A percentile compares a stretch with the other conserved stretches of the same genome.
phyloP scores from a whole-genome alignment of 768 basidiomycete species.

The Naematelia aurantialba region DNA sequence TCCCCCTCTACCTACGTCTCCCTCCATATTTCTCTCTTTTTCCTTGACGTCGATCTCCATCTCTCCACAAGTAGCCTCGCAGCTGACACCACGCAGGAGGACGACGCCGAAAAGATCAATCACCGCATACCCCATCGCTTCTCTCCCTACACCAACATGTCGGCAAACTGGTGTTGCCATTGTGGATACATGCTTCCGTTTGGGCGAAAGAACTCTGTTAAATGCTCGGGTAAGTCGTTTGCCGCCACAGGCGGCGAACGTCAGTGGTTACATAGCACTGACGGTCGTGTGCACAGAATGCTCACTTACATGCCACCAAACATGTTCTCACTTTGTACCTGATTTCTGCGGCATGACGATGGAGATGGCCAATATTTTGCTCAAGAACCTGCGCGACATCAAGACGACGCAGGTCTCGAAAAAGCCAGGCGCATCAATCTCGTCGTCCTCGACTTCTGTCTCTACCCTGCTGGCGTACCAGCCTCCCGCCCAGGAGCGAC shows the following conservation, averaged over 20 bases:
- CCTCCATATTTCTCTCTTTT: too few species aligned
- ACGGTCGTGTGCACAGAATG: slow-evolving; percentile 66
- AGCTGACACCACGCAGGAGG: too few species aligned
- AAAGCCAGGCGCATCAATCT: slow-evolving; percentile 36
- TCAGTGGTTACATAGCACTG: not conserved
- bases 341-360: slow-evolving; percentile 99
- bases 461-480: slow-evolving; percentile 30
- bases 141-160: slow-evolving; percentile 91
- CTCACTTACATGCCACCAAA: slow-evolving; percentile 91
- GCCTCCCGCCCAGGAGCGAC: slow-evolving; percentile 12
- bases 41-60: too few species aligned
- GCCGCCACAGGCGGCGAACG: too few species aligned
- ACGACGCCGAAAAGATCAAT: slow-evolving; percentile 97
- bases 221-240: slow-evolving; percentile 61
- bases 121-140: slow-evolving; percentile 99
- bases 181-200: slow-evolving; percentile 97
- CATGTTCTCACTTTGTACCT: slow-evolving; percentile 95
- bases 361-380: slow-evolving; percentile 92
- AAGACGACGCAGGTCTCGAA: slow-evolving; percentile 56
- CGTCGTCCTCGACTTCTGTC: slow-evolving; percentile 35
- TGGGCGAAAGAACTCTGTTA: slow-evolving; percentile 91
- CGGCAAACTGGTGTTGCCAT: slow-evolving; percentile 99
- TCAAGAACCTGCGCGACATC: slow-evolving; percentile 86
- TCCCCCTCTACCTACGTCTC: too few species aligned
- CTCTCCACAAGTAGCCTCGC: too few species aligned